Percentiles rank a stretch among this genome's conserved stretches.
Conservation (phyloP, 108 stramenopile species). For the Nitzschia inconspicua region DNA sequence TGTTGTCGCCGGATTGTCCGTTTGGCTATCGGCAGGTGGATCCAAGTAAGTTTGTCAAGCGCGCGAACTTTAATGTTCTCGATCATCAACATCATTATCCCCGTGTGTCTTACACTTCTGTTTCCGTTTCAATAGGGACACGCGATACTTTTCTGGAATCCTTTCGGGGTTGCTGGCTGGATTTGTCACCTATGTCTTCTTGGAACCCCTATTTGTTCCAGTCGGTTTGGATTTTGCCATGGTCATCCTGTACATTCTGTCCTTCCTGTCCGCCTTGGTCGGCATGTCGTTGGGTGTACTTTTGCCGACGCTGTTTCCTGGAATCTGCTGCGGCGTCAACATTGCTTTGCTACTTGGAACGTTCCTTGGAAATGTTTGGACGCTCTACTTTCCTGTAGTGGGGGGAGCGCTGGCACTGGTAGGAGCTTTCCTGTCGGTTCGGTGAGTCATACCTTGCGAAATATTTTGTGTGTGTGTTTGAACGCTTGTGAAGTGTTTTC, state of each 20-base stretch:
- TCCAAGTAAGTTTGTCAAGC: constrained; percentile 10
- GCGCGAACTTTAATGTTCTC: background rate
- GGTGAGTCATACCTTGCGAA: constrained; percentile 27
- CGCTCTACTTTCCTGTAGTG: constrained; percentile 34
- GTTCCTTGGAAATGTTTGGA: constrained; percentile 6
- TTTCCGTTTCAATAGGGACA: constrained; percentile 15
- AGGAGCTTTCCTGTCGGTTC: constrained; percentile 23
- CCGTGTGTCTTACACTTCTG: background rate
- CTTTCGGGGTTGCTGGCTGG: constrained; percentile 32
- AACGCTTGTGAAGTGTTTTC: background rate
- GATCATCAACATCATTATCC: background rate
- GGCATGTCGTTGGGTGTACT: constrained; percentile 65
- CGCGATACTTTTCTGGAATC: constrained; percentile 50
- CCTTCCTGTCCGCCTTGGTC: constrained; percentile 45
- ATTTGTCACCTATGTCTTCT: constrained; percentile 41
- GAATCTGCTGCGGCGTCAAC: constrained; percentile 50
- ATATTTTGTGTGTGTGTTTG: background rate
- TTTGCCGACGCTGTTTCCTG: constrained; percentile 53
- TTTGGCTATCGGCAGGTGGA: constrained; percentile 27
- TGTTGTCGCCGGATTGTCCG: constrained; percentile 9
- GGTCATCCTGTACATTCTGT: constrained; percentile 50
- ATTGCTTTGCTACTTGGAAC: constrained; percentile 33
- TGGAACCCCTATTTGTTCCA: constrained; percentile 49
- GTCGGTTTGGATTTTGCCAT: constrained; percentile 52
- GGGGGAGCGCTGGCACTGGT: constrained; percentile 26